Conservation (phyloP, 768 basidiomycete species). For the Macrolepiota albuminosa region DNA sequence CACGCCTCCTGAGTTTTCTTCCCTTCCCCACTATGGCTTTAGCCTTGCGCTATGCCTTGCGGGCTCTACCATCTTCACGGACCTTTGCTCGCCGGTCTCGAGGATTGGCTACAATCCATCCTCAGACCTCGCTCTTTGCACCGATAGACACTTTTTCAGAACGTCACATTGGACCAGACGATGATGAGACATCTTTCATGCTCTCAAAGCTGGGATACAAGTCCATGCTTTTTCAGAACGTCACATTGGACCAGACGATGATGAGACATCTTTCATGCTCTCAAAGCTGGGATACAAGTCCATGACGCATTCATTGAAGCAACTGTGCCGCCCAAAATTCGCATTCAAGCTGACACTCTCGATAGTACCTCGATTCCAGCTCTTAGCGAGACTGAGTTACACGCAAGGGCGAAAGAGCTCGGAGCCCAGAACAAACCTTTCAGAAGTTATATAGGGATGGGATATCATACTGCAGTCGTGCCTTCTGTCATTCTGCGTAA, state of each 20-base stretch:
- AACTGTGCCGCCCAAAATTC: slow-evolving; percentile 78
- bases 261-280: slow-evolving; percentile 83
- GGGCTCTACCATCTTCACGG: slow-evolving; percentile 14
- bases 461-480: slow-evolving; percentile 91
- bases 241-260: slow-evolving; percentile 87
- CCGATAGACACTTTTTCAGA: slow-evolving; percentile 87
- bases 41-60: slow-evolving; percentile 24
- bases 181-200: slow-evolving; percentile 77
- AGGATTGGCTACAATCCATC: slow-evolving; percentile 55
- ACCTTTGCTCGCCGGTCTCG: slow-evolving; percentile 11
- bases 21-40: slow-evolving; percentile 25
- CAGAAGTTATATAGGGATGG: slow-evolving; percentile 97
- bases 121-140: slow-evolving; percentile 64
- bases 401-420: slow-evolving; percentile 67
- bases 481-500: slow-evolving; percentile 95
- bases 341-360: slow-evolving; percentile 57
- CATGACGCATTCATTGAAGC: slow-evolving; percentile 84
- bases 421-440: slow-evolving; percentile 77
- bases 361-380: slow-evolving; percentile 66
- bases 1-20: slow-evolving; percentile 16
- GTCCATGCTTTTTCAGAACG: slow-evolving; percentile 83
- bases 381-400: slow-evolving; percentile 83
- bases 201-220: slow-evolving; percentile 78
- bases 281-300: slow-evolving; percentile 75
- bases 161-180: slow-evolving; percentile 91